Evolutionary conservation across 1,284 basidiomycete genomes (phyloP), one percentile per base, ranked within the genome.

Genomic region (Flammula alnicola): DNA sequence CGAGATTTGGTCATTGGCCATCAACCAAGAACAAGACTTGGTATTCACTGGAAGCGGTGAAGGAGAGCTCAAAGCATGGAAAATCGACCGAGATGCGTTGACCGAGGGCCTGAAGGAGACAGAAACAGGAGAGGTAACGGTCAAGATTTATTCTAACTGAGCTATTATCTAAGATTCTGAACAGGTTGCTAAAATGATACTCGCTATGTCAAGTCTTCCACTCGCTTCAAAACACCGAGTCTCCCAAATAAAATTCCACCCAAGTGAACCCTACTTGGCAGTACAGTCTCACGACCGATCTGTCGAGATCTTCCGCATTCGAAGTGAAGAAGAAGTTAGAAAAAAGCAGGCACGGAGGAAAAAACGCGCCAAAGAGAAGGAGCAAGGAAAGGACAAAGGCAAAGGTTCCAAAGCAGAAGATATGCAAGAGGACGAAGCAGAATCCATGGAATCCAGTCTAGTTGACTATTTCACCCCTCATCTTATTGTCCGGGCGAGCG

Each of bases 61-160:
- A 65, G 97, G 97, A 1, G 95, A 98, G 62, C 72, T 95, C 56
- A 97, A 95, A 66, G 88, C 85, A 3, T 99, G 95, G 95, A 80
- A 72, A 55, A 77, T 98, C 23, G 84, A 91, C 56, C 81, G 82
- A 23, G 80, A 79, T 6, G 80, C 81, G 0, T 69, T 98, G n/a
- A 67, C 71, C 4, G 70, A 74, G 3, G 93, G 93, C 1, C 65
- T 95, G 31, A 79, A 76, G 56, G 85, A 88, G 63, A 81, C 78
- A 0, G 84, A 84, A 36, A 77, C 78, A 1, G 93, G 91, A 63
- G 86, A 93, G 73, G 93, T 91, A 63, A 51, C 33, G 9, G 9
- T 52, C 14, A 39, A 16, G 12, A 22, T 25, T 49, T 17, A 40
- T 31, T 2, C 41, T 14, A 52, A 22, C 50, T 39, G 7, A n/a